These are phyloP conservation scores for Tricladium varicosporioides DNA, from an alignment of 2,329 filamentous ascomycete species.

Conservation along the genomic window DNA sequence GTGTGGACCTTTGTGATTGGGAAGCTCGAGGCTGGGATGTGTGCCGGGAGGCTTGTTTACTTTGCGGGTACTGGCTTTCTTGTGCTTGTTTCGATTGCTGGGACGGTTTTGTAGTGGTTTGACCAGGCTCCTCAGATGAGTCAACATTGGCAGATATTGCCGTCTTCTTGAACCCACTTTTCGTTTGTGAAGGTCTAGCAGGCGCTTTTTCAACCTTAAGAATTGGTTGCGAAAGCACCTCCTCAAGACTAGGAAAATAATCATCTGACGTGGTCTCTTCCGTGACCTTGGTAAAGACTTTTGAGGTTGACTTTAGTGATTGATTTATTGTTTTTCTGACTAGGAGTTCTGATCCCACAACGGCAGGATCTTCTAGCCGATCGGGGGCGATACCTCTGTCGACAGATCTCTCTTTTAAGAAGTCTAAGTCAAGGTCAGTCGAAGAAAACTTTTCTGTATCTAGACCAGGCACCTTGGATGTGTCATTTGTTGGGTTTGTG, in stretches of 20 bases:
- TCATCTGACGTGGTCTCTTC: slow-evolving; percentile 18
- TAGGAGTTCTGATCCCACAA: slow-evolving; percentile 2
- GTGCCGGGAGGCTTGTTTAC: background rate
- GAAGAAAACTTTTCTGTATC: slow-evolving; percentile 8
- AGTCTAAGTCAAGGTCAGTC: slow-evolving; percentile 4
- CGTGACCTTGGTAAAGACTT: background rate
- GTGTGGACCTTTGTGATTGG: background rate
- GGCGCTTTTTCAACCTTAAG: slow-evolving; percentile 27
- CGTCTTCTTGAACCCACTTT: slow-evolving; percentile 43
- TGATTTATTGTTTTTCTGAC: background rate
- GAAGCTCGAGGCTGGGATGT: background rate
- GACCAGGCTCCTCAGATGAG: slow-evolving; percentile 12
- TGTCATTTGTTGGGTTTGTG: slow-evolving; percentile 12
- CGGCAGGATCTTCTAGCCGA: slow-evolving; percentile 8
- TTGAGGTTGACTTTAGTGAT: background rate
- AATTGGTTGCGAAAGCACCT: slow-evolving; percentile 29
- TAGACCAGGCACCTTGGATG: slow-evolving; percentile 5
- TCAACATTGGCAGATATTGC: slow-evolving; percentile 42
- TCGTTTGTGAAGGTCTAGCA: slow-evolving; percentile 14
- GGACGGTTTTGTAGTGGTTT: slow-evolving; percentile 23
- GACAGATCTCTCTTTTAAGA: background rate
- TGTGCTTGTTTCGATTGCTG: slow-evolving; percentile 9
- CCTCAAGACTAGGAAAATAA: slow-evolving; percentile 16
- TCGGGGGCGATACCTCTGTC: background rate
- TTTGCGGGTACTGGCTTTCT: background rate